Base-by-base conservation (phyloP, 2,329 filamentous ascomycete species). In the Colletotrichum siamense region DNA sequence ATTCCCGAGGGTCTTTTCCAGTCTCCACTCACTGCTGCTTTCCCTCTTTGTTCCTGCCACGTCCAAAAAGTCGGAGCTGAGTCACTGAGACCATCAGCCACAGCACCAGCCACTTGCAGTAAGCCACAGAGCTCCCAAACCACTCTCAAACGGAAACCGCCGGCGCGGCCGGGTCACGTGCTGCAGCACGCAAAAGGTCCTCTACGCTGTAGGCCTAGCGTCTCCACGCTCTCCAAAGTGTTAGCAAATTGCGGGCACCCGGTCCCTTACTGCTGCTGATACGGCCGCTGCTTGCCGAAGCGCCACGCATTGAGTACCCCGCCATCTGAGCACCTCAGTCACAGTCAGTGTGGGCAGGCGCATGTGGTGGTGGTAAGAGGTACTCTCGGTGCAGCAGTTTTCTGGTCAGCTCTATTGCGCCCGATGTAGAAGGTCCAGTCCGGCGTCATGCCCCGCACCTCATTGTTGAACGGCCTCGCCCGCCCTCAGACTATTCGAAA, bases 401-500 rank as follows among this genome's bases (percentile, higher is more conserved):
- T 76, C 70, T 69, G 70, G 74, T 76, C 74, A 76, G 75, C 77
- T 77, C 77, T 72, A 52, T 62, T 75, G 57, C 75, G 71, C 75
- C 75, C 75, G 75, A 77, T 77, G 71, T 75, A 77, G 75, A 77
- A 75, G 70, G 76, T 71, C 66, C 32, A 76, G 73, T 73, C 73
- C 73, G 70, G 76, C 79, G 81, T 79, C 80, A 88, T 89, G 87
- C 87, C 87, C 87, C 87, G 87, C 87, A 88, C 84, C 81, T 82
- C 81, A 78, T 79, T 85, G 79, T 80, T 84, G 70, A 78, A 77
- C 67, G 39, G 73, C 66, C 61, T 77, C 63, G 71, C 61, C 75
- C 72, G 61, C 71, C 62, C 71, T 77, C 75, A 75, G 10, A 64
- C 69, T 61, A 61, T 24, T 71, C 61, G 71, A 77, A 73, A 70